phyloP scores from a whole-genome alignment of 129 eudicot genomes.

The Tagetes patula region DNA sequence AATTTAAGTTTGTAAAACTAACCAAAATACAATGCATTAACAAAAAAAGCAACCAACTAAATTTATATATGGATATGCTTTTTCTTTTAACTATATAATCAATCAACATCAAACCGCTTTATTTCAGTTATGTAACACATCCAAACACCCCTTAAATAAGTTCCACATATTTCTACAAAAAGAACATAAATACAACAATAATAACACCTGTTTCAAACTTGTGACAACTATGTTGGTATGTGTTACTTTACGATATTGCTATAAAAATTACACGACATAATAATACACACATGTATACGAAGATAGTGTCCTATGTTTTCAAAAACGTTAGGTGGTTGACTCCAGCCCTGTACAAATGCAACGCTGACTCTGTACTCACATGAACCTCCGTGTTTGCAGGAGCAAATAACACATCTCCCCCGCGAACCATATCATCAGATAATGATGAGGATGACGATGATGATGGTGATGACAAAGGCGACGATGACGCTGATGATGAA shows the following conservation, averaged over 20 bases:
- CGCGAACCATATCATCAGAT: conserved; percentile 38
- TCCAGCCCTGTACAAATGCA: conserved; percentile 78
- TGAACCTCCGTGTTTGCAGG: conserved; percentile 57
- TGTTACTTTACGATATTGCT: conserved; percentile 19
- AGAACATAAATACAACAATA: conserved; percentile 1
- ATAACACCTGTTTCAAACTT: conserved; percentile 9
- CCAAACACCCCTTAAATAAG: not conserved
- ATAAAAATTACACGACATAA: conserved; percentile 20
- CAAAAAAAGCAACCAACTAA: too few relatives aligned
- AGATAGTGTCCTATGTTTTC: conserved; percentile 17
- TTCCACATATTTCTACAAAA: conserved; percentile 12
- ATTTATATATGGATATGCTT: too few relatives aligned
- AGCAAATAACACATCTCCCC: conserved; percentile 77
- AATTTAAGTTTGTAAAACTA: too few relatives aligned
- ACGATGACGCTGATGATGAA: not conserved
- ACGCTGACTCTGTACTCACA: conserved; percentile 40
- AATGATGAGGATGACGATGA: conserved; percentile 16
- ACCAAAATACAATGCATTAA: too few relatives aligned
- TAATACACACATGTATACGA: conserved; percentile 28
- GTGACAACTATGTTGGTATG: conserved; percentile 17
- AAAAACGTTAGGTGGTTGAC: conserved; percentile 44
- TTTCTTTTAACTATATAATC: not conserved
- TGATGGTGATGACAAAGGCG: conserved; percentile 9
- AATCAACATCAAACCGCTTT: not conserved
- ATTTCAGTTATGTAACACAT: not conserved